Conservation (phyloP, 371 early-diverging fungal species). For the Catenaria anguillulae region DNA sequence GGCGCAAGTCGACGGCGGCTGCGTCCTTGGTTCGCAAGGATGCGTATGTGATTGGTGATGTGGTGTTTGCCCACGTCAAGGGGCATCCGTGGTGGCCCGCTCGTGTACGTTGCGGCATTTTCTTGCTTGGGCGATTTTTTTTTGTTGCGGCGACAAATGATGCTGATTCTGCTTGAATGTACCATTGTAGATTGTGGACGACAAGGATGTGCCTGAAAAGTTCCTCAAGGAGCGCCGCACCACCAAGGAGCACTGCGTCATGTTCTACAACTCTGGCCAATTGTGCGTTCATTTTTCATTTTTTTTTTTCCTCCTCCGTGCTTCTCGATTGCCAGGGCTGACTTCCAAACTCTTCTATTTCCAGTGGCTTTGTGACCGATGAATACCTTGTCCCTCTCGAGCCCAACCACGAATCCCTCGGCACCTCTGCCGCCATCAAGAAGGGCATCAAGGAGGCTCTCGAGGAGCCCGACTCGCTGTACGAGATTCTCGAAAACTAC, state of each 20-base stretch:
- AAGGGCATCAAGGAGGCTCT: neutral
- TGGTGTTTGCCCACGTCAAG: neutral
- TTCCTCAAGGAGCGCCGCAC: neutral
- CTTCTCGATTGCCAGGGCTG: neutral
- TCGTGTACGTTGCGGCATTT: neutral
- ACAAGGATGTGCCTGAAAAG: neutral
- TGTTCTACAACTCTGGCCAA: neutral
- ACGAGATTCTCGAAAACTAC: neutral
- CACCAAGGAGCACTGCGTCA: neutral
- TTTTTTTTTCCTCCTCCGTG: neutral
- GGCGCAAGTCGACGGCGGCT: neutral
- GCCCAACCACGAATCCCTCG: neutral
- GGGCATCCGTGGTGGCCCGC: conserved; percentile 1
- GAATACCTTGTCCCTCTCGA: neutral
- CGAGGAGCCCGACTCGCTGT: neutral
- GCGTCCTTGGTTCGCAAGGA: neutral
- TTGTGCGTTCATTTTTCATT: neutral
- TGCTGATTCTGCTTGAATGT: too few relatives aligned
- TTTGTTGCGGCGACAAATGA: too few relatives aligned
- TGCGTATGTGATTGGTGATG: neutral
- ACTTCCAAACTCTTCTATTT: too few relatives aligned
- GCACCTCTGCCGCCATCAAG: neutral
- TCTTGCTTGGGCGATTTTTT: too few relatives aligned
- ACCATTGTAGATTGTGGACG: neutral
- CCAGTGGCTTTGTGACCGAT: neutral